Base-by-base conservation (phyloP, 1,284 basidiomycete species). In the Tilletia caries region DNA sequence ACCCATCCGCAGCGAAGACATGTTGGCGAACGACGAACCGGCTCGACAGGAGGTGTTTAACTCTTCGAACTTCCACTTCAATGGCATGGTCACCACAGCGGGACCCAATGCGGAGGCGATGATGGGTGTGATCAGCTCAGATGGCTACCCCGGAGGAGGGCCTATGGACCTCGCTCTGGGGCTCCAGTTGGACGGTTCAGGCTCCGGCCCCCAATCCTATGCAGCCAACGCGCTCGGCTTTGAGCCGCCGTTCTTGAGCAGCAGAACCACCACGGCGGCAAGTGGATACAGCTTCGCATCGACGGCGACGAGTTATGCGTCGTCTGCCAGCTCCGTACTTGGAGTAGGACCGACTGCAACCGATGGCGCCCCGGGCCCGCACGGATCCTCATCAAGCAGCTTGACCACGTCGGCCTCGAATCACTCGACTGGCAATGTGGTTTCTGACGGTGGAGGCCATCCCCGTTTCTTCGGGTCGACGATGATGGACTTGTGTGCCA, bases 71-170 rank as follows among this genome's bases (percentile, higher is more conserved):
- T 20, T 62, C 58, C 58, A 62, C 4, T 25, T 20, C 12, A 29
- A 62, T 32, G 41, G 20, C 15, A n/a, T 12, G 33, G 44, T 44
- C 34, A n/a, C 20, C 58, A 34, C 8, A 12, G 58, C 32, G 13
- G 58, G 32, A 62, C 32, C 32, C 2, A 62, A 6, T 20, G 33
- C 58, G 29, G 27, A 62, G 58, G 12, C 58, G 6, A 62, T 62
- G 58, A n/a, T 32, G 32, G 58, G 58, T 32, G 58, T 62, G 3
- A 32, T 62, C 58, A 62, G 58, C 58, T 33, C 58, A 2, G 58
- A 62, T 2, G 58, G 58, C n/a, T 32, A 62, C 15, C 20, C 58
- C 13, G 8, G 13, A 5, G 27, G 12, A 5, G 20, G 32, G 3
- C 20, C 33, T 5, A 15, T 23, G 2, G 20, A 33, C 4, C 32